Evolutionary conservation across 495 filamentous ascomycete species (phyloP), one percentile per base, ranked within the genome.

Genomic region (Ramalina peruviana): DNA sequence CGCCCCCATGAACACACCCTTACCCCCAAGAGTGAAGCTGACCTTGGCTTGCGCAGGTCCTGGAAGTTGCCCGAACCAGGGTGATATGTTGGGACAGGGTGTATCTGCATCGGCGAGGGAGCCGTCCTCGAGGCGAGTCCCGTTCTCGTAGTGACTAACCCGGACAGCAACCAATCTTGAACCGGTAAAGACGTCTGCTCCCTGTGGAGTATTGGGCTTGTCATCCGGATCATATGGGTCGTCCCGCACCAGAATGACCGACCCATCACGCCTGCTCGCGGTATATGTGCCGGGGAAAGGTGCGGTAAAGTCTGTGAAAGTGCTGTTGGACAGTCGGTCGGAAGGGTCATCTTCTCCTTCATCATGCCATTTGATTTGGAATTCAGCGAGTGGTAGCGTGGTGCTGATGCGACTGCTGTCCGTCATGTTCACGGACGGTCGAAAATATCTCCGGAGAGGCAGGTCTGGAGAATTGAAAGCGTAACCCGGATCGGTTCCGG

Each of bases 361-460:
- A 19, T 47, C 44, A 36, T 33, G 6, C 44, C 44, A 47, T 15
- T 36, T 2, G 6, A 47, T 6, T 2, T 47, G 13, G 16, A 20
- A 17, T n/a, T 26, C 15, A 36, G 27, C 12, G 11, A 15, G 36
- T 36, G 44, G 44, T n/a, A 47, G 13, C 5, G 25, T 47, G 17
- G 33, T 9, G 21, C 33, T 19, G 25, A 47, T 47, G 4, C 5
- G 33, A 36, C 44, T 47, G 27, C 12, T 36, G 19, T 47, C 25
- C 36, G 44, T 26, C 11, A 47, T 47, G 11, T 26, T 47, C 30
- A 20, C 19, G 6, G 23, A 20, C 2, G 44, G 6, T 4, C 36
- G 25, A 36, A 47, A 47, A 17, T 47, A 36, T 33, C 44, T 47
- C 33, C 30, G 44, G 27, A 47, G 44, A n/a, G 44, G 44, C 4